Evolutionary conservation across 2,329 filamentous ascomycete species (phyloP), one percentile per base, ranked within the genome.

Genomic region (Ophiostoma sp.): DNA sequence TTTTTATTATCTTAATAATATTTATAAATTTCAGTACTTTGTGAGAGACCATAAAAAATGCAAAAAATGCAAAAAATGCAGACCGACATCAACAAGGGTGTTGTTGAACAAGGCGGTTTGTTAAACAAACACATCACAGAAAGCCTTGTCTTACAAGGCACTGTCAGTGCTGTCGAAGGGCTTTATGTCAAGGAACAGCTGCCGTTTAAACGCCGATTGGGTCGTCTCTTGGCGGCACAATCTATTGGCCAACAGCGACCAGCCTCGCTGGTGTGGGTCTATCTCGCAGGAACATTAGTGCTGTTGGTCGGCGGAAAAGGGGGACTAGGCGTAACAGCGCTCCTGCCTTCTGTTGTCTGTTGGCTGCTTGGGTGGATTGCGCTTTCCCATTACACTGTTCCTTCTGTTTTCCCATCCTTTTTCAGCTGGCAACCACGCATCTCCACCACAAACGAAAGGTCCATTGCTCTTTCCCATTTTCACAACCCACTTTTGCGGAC

Each of bases 281-380:
- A 48, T 48, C 12, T 63, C 33, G n/a, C 11, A 28, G 68, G 50
- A 39, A 1, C 50, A 28, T 42, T 68, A 68, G 63, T 68, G 64
- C 61, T 31, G 64, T 45, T 50, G 19, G 55, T 42, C 9, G 39
- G 52, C 22, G 36, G 19, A 22, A 71, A 71, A 42, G 39, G 42
- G 69, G 69, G 55, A 55, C 22, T 55, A 25, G 50, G 22, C 50
- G 50, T n/a, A 42, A 52, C n/a, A 22, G n/a, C n/a, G 11, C 9
- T 42, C 36, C 61, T 64, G 61, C 61, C 61, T 66, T 45, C 36
- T 42, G n/a, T 7, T 48, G 15, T 22, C 50, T 28, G 50, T 28
- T 28, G 61, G 57, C 36, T 63, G 59, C n/a, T 45, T 66, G 12
- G 22, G 31, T 66, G 57, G 71, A 73, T 71, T 71, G 73, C 69